Conservation (phyloP, 495 filamentous ascomycete species). For the Neurospora sp. region DNA sequence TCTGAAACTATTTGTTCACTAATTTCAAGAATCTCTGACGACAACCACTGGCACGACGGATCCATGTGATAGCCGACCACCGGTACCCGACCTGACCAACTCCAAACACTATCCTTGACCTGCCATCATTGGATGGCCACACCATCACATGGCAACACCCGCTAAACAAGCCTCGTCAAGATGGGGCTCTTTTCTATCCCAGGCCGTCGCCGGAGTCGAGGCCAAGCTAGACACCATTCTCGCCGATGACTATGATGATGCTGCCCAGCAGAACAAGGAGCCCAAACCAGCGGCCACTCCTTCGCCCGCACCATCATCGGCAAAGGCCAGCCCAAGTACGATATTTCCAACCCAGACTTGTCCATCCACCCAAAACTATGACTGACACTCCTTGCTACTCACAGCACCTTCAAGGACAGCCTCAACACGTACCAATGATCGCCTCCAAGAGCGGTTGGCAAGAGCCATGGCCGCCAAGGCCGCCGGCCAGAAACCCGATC, state of each 20-base stretch:
- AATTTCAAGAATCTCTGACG: background rate
- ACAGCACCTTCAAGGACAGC: conserved; percentile 37
- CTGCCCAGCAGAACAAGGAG: conserved; percentile 20
- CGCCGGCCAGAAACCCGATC: conserved; percentile 1
- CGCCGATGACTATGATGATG: conserved; percentile 55
- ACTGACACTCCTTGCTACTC: conserved; percentile 9
- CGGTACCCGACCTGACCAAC: background rate
- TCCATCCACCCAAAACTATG: background rate
- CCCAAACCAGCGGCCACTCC: conserved; percentile 11
- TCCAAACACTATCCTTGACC: background rate
- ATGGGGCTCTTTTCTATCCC: conserved; percentile 82
- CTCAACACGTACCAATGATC: conserved; percentile 54
- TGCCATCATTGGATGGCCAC: conserved; percentile 1
- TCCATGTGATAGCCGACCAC: conserved; percentile 9
- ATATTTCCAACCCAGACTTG: background rate
- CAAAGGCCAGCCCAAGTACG: conserved; percentile 21
- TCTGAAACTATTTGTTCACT: background rate
- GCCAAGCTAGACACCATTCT: conserved; percentile 87
- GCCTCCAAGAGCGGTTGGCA: conserved; percentile 79
- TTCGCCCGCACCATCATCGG: conserved; percentile 17
- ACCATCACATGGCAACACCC: conserved; percentile 16
- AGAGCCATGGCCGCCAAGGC: conserved; percentile 42
- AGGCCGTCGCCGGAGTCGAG: conserved; percentile 89
- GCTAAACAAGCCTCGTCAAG: conserved; percentile 31
- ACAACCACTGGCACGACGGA: background rate